phyloP scores from a whole-genome alignment of 192 early-diverging fungal genomes.

The Coemansia sp. region DNA sequence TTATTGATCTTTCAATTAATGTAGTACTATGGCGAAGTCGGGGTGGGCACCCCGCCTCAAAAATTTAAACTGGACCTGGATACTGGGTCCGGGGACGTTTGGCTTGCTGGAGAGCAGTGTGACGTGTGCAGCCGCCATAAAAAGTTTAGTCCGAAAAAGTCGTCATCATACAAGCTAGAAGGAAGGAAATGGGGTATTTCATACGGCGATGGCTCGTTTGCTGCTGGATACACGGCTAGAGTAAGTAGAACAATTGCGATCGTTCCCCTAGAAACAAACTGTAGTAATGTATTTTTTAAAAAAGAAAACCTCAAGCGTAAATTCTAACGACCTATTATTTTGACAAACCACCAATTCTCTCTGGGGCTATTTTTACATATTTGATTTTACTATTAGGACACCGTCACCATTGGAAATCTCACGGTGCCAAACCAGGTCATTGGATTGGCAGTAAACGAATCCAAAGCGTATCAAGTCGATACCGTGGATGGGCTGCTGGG shows the following conservation, averaged over 20 bases:
- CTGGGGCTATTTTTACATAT: background rate
- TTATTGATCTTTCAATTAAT: background rate
- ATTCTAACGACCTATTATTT: too few species aligned
- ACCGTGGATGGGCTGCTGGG: constrained; percentile 69
- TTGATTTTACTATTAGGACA: constrained; percentile 38
- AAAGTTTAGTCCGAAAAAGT: constrained; percentile 56
- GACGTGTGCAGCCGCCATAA: constrained; percentile 49
- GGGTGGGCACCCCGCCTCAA: constrained; percentile 67
- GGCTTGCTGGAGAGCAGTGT: constrained; percentile 59
- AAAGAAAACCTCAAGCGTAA: background rate
- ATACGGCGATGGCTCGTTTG: constrained; percentile 66
- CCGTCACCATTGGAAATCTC: constrained; percentile 59
- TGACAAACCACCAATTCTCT: background rate
- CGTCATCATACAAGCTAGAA: constrained; percentile 58
- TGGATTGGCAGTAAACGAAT: constrained; percentile 62
- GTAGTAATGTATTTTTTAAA: background rate
- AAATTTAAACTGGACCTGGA: constrained; percentile 71
- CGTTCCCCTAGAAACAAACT: background rate
- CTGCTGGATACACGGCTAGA: constrained; percentile 43
- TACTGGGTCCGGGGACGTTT: constrained; percentile 72
- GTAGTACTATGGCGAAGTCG: constrained; percentile 68
- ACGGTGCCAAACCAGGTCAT: constrained; percentile 60
- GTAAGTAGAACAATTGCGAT: constrained; percentile 15
- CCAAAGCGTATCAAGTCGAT: constrained; percentile 57
- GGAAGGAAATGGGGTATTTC: constrained; percentile 62